Evolutionary conservation across 768 basidiomycete species (phyloP).

Genomic region (Guyanaporus albipodus): DNA sequence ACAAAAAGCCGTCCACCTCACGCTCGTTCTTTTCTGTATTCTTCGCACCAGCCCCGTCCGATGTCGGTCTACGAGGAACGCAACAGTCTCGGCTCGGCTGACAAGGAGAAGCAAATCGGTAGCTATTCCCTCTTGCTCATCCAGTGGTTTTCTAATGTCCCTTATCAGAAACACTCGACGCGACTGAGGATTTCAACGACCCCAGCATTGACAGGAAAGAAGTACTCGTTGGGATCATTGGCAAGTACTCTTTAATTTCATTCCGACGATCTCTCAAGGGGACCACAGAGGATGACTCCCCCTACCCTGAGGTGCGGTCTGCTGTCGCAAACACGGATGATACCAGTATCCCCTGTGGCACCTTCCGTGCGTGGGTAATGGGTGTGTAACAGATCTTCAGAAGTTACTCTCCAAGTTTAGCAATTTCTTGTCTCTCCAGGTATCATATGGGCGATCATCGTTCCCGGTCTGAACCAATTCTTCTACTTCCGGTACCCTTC

Average conservation of each 20-base stretch:
- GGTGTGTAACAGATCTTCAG: slow-evolving; percentile 27
- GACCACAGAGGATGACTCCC: slow-evolving; percentile 63
- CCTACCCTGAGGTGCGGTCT: slow-evolving; percentile 79
- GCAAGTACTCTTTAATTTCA: slow-evolving; percentile 7
- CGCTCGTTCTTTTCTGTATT: background rate
- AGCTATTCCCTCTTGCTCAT: background rate
- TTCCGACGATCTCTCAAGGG: slow-evolving; percentile 15
- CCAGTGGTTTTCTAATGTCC: background rate
- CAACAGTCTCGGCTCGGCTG: slow-evolving; percentile 17
- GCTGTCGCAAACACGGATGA: slow-evolving; percentile 76
- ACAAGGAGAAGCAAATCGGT: slow-evolving; percentile 25
- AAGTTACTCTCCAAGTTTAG: background rate
- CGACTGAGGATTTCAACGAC: slow-evolving; percentile 31
- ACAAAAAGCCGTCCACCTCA: slow-evolving; percentile 13
- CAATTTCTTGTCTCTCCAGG: slow-evolving; percentile 12
- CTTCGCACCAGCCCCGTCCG: background rate
- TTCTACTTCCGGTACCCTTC: slow-evolving; percentile 69
- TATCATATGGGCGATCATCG: slow-evolving; percentile 53
- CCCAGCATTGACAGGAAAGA: slow-evolving; percentile 34
- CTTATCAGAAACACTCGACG: slow-evolving; percentile 4
- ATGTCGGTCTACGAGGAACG: slow-evolving; percentile 23
- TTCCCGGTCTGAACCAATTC: slow-evolving; percentile 76
- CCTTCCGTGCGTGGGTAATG: slow-evolving; percentile 58
- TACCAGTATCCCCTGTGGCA: slow-evolving; percentile 55
- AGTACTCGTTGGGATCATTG: slow-evolving; percentile 25